These are phyloP conservation scores for Aspergillus bertholletiae DNA, from an alignment of 495 filamentous ascomycete genomes.

Conservation along the genomic window DNA sequence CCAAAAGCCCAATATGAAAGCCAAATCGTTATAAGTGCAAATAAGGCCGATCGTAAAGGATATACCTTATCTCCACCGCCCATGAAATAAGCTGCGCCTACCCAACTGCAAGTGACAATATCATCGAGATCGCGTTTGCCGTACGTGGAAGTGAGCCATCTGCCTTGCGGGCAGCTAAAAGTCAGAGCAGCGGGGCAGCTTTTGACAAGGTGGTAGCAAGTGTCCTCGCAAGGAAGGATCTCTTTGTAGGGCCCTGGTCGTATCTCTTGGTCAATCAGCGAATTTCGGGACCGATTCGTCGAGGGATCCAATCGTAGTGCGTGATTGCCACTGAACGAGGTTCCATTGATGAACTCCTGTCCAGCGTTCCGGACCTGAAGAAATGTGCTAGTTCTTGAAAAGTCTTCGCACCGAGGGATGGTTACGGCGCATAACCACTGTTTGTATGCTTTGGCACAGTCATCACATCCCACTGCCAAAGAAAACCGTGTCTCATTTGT, in stretches of 20 bases:
- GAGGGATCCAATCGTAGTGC: conserved; percentile 26
- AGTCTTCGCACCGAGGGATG: conserved; percentile 89
- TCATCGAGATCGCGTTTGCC: conserved; percentile 42
- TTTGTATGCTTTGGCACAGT: conserved; percentile 81
- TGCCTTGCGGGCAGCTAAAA: conserved; percentile 70
- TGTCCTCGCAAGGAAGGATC: conserved; percentile 75
- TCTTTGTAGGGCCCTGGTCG: conserved; percentile 91
- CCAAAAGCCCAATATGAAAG: background rate
- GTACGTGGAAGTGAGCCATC: conserved; percentile 64
- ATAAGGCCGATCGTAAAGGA: background rate
- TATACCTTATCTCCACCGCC: conserved; percentile 24
- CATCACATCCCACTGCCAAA: conserved; percentile 65
- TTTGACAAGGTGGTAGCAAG: conserved; percentile 80
- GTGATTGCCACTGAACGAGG: conserved; percentile 36
- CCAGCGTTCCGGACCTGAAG: conserved; percentile 67
- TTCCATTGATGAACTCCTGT: conserved; percentile 66
- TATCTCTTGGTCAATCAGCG: conserved; percentile 65
- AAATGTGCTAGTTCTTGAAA: conserved; percentile 49
- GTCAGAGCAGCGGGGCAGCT: conserved; percentile 76
- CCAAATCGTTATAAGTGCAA: background rate
- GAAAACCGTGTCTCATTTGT: conserved; percentile 70
- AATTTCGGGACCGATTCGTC: conserved; percentile 58
- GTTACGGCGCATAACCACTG: conserved; percentile 90
- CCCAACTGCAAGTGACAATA: conserved; percentile 54
- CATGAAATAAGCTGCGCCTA: conserved; percentile 52